These are phyloP conservation scores for Mycena galericulata DNA, from an alignment of 768 basidiomycete species.

Conservation along the genomic window DNA sequence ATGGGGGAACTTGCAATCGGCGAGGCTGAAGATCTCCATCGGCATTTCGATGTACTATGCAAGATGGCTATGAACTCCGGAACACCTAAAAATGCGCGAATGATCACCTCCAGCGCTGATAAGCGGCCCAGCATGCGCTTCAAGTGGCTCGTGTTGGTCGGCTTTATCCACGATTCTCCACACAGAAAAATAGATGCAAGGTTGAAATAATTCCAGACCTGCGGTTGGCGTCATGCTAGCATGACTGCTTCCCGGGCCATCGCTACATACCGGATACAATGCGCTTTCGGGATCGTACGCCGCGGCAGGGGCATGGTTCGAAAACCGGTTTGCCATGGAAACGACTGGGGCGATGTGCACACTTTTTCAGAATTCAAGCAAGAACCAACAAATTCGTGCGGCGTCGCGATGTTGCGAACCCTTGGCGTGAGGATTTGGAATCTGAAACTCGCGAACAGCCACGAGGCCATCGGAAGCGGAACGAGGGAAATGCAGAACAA, in stretches of 20 bases:
- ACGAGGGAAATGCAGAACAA: too few relatives aligned
- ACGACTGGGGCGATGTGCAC: too few relatives aligned
- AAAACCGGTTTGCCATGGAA: too few relatives aligned
- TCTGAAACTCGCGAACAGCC: too few relatives aligned
- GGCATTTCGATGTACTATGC: conserved; percentile 58
- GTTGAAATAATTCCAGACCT: conserved; percentile 47
- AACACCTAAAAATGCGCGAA: background rate
- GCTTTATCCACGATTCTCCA: conserved; percentile 46
- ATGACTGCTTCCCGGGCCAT: conserved; percentile 30
- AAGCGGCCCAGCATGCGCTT: conserved; percentile 44
- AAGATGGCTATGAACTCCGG: background rate
- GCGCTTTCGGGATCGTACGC: conserved; percentile 44
- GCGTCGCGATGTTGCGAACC: too few relatives aligned
- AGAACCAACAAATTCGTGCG: too few relatives aligned
- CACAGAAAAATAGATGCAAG: conserved; percentile 43
- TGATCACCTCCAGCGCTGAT: conserved; percentile 42
- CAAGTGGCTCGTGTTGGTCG: conserved; percentile 38
- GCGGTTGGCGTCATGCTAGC: conserved; percentile 4
- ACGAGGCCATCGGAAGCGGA: too few relatives aligned
- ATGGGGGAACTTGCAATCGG: conserved; percentile 51
- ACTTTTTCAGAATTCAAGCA: too few relatives aligned
- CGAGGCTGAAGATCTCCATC: conserved; percentile 54
- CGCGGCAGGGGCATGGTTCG: conserved; percentile 48
- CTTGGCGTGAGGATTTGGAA: too few relatives aligned
- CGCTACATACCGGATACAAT: conserved; percentile 51